Base-by-base conservation (phyloP, 164 flowering plant species). In the Malania oleifera region DNA sequence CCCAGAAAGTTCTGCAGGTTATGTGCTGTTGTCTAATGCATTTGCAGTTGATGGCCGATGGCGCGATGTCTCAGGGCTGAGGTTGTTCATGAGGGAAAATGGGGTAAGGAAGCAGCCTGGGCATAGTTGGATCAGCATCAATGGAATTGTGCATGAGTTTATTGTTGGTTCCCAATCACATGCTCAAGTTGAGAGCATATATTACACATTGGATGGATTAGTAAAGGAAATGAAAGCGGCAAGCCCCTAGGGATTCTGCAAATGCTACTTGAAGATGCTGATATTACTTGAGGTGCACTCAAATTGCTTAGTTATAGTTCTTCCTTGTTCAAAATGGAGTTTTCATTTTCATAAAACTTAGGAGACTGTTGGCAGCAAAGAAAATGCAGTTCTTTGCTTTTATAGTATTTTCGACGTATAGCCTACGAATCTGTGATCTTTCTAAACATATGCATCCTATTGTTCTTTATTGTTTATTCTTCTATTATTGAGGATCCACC, bases 11-110 rank as follows among this genome's bases (percentile, higher is more conserved):
- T 75, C 89, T 44, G 87, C 61, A 8, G 84, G 82, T 18, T 83
- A 83, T 69, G 80, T 86, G 49, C 61, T 83, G 80, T 53, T 83
- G 65, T 82, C 92, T 13, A 83, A 86, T 73, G 69, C 71, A 39
- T 74, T 59, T 59, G 92, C 89, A 7, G 40, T 34, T 52, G 80
- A 77, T 67, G 38, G 54, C 19, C 59, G 56, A 20, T 83, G 89
- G 92, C 53, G 48, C 29, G 69, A 72, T 23, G 77, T 82, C n/a
- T 73, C 76, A 2, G 72, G 66, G 8, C 28, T 80, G 63, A 81
- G 89, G 59, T 56, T 17, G 23, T 14, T 24, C 5, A 68, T 64
- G 70, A 68, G 57, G 57, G 69, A 56, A n/a, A 61, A 56, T 19
- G 57, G 69, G 53, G 62, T 68, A 3, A 50, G 17, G n/a, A 68